Base-by-base conservation (phyloP, 768 basidiomycete species). In the Udeniomyces megalosporus region DNA sequence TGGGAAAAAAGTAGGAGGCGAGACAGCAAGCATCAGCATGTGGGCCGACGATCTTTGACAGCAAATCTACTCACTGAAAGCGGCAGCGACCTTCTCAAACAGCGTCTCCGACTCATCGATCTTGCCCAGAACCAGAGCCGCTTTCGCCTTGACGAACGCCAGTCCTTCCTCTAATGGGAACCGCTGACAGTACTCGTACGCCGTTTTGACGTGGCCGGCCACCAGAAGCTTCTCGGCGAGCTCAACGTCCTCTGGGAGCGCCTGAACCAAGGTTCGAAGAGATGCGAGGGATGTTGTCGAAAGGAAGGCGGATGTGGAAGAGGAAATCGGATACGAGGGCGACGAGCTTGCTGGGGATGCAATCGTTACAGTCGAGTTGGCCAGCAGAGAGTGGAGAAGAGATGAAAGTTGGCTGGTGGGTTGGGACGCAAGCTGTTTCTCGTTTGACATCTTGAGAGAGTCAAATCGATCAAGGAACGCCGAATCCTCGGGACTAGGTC, bases 1-100 rank as follows among this genome's bases (percentile, higher is more conserved):
- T 0, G 76, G 74, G 45, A 91, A 72, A 49, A 17, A 57, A 51
- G 1, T 66, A 17, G 38, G 38, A 17, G 38, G 31, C 29, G 67
- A 62, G 5, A 59, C 22, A 38, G 26, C n/a, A n/a, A n/a, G n/a
- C n/a, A n/a, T n/a, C n/a, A n/a, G n/a, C n/a, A n/a, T n/a, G n/a
- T n/a, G n/a, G n/a, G n/a, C n/a, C n/a, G n/a, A n/a, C 28, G 56
- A 8, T 20, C 17, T 14, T 7, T 57, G 55, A n/a, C 3, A 14
- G 32, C 22, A 46, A 31, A 54, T 11, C 2, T 12, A 62, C 62
- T 38, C 34, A 66, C 67, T 64, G 3, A 66, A 53, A 1, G 64
- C 65, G 58, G 11, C 38, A 44, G 58, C 59, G 31, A 61, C 69
- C 46, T 53, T 32, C 51, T 66, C 62, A 8, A 70, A 62, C 5